Base-by-base conservation (phyloP, 257 asterid species). In the Solanum sejunctum region DNA sequence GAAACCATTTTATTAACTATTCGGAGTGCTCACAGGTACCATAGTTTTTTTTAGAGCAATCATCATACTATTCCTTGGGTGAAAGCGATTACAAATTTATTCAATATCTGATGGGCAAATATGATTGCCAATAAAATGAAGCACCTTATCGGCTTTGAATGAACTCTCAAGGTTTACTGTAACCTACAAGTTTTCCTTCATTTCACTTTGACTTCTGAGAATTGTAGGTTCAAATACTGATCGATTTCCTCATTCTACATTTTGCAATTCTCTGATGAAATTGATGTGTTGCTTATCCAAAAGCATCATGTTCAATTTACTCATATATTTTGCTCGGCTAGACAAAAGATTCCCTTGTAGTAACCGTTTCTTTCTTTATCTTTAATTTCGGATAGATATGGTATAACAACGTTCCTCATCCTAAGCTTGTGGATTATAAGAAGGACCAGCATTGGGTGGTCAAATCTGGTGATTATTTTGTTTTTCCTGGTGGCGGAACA, bases 401-500 rank as follows among this genome's bases (percentile, higher is more conserved):
- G 99, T 93, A 92, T 88, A 88, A 78, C 92, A 95, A 92, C 83
- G 99, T 93, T 80, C 99, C 99, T 81, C 98, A 95, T 84, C 97
- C 99, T 72, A 93, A 93, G 90, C 98, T 95, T 56, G 97, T 93
- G 3, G 99, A 96, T 13, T 93, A 93, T 91, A 96, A 96, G 93
- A 95, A 93, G 93, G 93, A 87, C 79, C 99, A 95, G 88, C 94
- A 81, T 63, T 96, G 98, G 99, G 98, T 96, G 82, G 92, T 91
- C 80, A 92, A 91, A 86, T 86, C 91, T 5, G 98, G 89, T 10
- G 94, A 92, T 79, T 91, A 93, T 89, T 90, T 96, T 83, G 84
- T 89, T 80, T 96, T 96, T 87, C 99, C 99, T 32, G 99, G 99
- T 32, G 98, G 98, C 9, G 99, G 99, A 18, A 96, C 99, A 81